phyloP scores from a whole-genome alignment of 768 basidiomycete genomes.

The Mrakia frigida region DNA sequence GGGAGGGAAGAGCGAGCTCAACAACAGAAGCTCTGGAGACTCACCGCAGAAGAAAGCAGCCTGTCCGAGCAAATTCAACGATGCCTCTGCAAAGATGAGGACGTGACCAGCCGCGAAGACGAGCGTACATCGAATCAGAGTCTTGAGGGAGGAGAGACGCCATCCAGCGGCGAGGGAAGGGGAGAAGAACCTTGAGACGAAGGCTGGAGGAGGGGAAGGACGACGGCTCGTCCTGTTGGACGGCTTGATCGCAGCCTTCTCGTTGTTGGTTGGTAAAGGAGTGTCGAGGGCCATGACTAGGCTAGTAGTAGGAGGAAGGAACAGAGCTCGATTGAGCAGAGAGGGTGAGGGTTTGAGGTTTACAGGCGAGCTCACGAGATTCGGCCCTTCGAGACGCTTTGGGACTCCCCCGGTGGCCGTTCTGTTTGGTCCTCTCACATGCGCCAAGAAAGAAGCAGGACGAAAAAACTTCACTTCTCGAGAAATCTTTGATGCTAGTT shows the following conservation, averaged over 20 bases:
- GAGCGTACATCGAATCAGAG: constrained; percentile 39
- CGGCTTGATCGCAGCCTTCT: no score
- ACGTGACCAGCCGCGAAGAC: constrained; percentile 39
- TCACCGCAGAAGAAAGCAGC: neutral
- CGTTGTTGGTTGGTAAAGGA: no score
- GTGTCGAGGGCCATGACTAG: no score
- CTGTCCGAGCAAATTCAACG: neutral
- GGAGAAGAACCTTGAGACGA: neutral
- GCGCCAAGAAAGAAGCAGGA: no score
- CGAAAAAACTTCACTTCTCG: no score
- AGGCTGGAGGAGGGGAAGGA: neutral
- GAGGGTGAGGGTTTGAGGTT: neutral
- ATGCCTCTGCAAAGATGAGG: constrained; percentile 37
- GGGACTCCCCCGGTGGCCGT: no score
- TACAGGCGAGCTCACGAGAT: no score
- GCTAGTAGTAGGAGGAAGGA: no score
- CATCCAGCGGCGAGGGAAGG: neutral
- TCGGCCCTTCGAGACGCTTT: no score
- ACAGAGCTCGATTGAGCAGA: neutral
- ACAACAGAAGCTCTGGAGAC: neutral
- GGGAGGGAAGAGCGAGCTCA: neutral
- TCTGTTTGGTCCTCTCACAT: no score
- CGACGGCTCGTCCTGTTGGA: neutral
- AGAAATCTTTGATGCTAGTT: no score
- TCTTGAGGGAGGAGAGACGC: constrained; percentile 35